A percentile compares a stretch with the other conserved stretches of the same genome.
Conservation (phyloP, 2,329 filamentous ascomycete species). For the Torrubiella hemipterigena region DNA sequence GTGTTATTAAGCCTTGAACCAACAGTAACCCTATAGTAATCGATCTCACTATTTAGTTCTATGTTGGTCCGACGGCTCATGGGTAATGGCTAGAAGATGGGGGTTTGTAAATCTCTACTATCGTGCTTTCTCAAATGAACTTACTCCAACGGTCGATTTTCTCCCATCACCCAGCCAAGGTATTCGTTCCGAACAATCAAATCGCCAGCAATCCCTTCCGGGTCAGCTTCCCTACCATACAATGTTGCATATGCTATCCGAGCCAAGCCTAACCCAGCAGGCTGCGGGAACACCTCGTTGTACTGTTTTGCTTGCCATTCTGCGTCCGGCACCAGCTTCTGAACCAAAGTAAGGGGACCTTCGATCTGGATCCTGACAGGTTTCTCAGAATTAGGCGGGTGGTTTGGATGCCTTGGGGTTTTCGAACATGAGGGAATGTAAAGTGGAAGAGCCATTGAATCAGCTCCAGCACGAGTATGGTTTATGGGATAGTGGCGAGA, state of each 20-base stretch:
- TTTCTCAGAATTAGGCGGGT: conserved; percentile 8
- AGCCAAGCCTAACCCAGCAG: conserved; percentile 8
- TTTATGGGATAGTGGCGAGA: too few relatives aligned
- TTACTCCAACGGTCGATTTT: not conserved
- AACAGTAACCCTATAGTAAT: not conserved
- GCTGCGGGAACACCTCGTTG: conserved; percentile 7
- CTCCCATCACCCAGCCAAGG: conserved; percentile 6
- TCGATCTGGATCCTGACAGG: conserved; percentile 12
- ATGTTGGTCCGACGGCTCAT: not conserved
- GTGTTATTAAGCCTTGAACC: not conserved
- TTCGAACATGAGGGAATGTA: conserved; percentile 9
- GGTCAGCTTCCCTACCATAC: conserved; percentile 5
- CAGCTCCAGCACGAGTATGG: too few relatives aligned
- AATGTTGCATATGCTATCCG: conserved; percentile 6
- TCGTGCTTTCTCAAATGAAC: not conserved
- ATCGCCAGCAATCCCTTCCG: conserved; percentile 2
- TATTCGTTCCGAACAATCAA: conserved; percentile 11
- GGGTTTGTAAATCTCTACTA: not conserved
- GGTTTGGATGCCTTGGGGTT: conserved; percentile 6
- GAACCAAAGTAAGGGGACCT: conserved; percentile 8
- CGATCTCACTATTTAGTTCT: not conserved
- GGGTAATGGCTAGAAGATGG: not conserved
- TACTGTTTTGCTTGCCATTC: conserved; percentile 5
- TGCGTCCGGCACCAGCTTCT: conserved; percentile 9
- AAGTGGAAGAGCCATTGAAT: too few relatives aligned